These are phyloP conservation scores for sorghum (Sorghum bicolor) DNA, from an alignment of 176 grass and related monocot species.

Conservation along the genomic window DNA sequence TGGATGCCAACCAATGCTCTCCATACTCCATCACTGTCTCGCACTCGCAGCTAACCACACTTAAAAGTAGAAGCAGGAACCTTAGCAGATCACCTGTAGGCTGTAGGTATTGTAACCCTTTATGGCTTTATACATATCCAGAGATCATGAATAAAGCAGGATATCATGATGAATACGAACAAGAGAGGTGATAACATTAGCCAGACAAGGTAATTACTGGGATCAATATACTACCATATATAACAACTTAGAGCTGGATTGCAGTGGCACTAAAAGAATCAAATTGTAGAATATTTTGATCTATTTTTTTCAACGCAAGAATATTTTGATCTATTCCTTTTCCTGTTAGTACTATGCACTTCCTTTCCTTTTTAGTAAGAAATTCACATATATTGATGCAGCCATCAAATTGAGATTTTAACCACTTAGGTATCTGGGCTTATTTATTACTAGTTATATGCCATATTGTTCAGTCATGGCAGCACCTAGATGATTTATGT, in stretches of 20 bases:
- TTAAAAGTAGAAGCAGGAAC: too few relatives aligned
- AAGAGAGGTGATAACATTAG: too few relatives aligned
- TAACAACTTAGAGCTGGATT: neutral
- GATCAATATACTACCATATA: too few relatives aligned
- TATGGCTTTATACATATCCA: neutral
- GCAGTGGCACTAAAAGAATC: neutral
- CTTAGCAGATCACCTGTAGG: neutral
- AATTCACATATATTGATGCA: neutral
- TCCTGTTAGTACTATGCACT: neutral
- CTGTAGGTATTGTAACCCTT: too few relatives aligned
- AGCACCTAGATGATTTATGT: neutral
- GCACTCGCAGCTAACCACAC: neutral
- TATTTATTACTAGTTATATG: neutral
- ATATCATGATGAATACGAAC: neutral
- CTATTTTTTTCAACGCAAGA: too few relatives aligned
- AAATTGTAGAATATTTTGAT: neutral
- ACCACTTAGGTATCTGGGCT: neutral
- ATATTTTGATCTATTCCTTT: neutral
- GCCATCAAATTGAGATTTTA: neutral
- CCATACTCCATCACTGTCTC: neutral
- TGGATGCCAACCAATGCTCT: neutral
- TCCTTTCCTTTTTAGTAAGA: neutral
- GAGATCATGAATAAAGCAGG: neutral
- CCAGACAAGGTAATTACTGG: neutral
- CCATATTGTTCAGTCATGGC: neutral